Percentiles rank a stretch among this genome's conserved stretches.
Evolutionary conservation across 2,329 filamentous ascomycete species (phyloP).

Genomic region (Eutypa lata): DNA sequence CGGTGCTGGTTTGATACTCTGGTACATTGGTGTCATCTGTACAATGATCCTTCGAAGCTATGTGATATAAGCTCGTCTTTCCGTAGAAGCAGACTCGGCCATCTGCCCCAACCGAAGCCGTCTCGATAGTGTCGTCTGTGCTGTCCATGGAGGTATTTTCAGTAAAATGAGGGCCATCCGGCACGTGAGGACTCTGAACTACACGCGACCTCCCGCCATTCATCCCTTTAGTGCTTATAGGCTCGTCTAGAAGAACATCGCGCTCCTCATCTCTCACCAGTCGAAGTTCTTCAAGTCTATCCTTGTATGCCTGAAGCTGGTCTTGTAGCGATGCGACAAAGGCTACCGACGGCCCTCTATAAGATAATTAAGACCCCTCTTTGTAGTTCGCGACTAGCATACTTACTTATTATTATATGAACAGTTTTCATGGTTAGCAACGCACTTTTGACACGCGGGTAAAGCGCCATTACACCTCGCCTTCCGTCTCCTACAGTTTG

Average conservation of each 20-base stretch:
- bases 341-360: conserved; percentile 5
- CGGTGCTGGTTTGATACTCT: conserved; percentile 1
- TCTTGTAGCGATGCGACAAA: conserved; percentile 8
- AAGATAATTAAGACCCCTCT: neutral
- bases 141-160: conserved; percentile 1
- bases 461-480: conserved; percentile 7
- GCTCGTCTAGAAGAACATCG: conserved; percentile 6
- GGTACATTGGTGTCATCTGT: conserved; percentile 1
- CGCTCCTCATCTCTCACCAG: conserved; percentile 8
- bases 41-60: conserved; percentile 5
- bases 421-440: conserved; percentile 5
- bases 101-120: conserved; percentile 6
- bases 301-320: conserved; percentile 9
- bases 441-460: conserved; percentile 8
- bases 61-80: conserved; percentile 9
- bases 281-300: conserved; percentile 6
- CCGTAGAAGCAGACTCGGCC: conserved; percentile 10
- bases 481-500: conserved; percentile 8
- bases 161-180: neutral
- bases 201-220: conserved; percentile 6
- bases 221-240: conserved; percentile 4
- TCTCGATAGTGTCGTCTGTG: conserved; percentile 3
- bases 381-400: neutral
- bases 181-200: neutral
- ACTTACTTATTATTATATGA: neutral